A percentile compares a stretch with the other conserved stretches of the same genome.
Evolutionary conservation across 2,329 filamentous ascomycete genomes (phyloP).

Genomic region (Monosporascus sp.): DNA sequence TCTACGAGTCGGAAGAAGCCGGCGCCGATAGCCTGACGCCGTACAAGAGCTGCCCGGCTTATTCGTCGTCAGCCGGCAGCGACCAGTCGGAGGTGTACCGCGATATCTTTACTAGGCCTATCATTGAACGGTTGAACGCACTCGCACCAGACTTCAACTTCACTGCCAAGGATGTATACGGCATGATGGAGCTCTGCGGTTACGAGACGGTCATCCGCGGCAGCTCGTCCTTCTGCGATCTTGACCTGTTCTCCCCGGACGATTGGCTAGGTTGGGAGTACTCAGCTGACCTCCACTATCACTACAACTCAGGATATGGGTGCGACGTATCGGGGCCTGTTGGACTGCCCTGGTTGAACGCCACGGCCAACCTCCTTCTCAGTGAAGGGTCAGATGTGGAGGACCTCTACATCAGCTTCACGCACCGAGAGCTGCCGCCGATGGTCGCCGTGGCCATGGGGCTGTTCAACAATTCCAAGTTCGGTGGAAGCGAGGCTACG

Average conservation of each 20-base stretch:
- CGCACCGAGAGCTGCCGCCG: conserved; percentile 63
- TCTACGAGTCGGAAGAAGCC: conserved; percentile 51
- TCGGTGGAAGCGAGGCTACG: conserved; percentile 40
- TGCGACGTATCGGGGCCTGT: conserved; percentile 51
- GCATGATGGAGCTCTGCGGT: conserved; percentile 61
- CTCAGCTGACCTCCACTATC: conserved; percentile 57
- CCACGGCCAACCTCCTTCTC: conserved; percentile 48
- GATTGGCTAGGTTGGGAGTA: conserved; percentile 66
- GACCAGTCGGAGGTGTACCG: conserved; percentile 47
- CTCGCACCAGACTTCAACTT: conserved; percentile 57
- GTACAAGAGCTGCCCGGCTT: conserved; percentile 60
- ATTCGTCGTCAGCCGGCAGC: conserved; percentile 52
- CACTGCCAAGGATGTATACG: conserved; percentile 56
- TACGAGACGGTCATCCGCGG: conserved; percentile 62
- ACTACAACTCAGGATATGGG: conserved; percentile 63
- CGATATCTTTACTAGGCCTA: conserved; percentile 53
- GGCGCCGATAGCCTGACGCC: conserved; percentile 59
- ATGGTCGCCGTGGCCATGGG: conserved; percentile 63
- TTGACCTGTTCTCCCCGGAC: conserved; percentile 52
- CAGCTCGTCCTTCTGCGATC: conserved; percentile 55
- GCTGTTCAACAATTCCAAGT: conserved; percentile 63
- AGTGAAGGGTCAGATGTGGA: conserved; percentile 33
- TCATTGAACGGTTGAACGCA: conserved; percentile 50
- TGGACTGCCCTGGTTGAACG: conserved; percentile 63
- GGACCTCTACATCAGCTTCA: conserved; percentile 63